Base-by-base conservation (phyloP, 2,329 filamentous ascomycete species). In the Hymenoscyphus linearis region DNA sequence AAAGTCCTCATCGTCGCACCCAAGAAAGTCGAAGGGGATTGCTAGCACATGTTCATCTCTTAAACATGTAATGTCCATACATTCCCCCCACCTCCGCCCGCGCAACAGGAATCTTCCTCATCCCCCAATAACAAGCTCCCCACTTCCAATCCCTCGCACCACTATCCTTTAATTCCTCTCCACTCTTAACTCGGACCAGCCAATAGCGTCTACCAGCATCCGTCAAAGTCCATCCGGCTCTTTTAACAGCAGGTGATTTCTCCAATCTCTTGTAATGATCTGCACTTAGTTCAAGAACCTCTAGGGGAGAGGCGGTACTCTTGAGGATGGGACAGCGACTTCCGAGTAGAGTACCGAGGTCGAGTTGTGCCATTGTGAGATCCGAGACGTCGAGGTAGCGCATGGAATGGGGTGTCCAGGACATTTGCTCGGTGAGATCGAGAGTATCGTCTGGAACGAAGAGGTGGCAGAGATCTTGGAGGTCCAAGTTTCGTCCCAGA, bases 51-150 rank as follows among this genome's bases (percentile, higher is more conserved):
- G 13, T 37, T 58, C 44, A 58, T 58, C 68, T 59, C 70, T 82
- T 82, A 69, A 83, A 84, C 78, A 83, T 83, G 68, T 84, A 84
- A 70, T 82, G 80, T 47, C 80, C 82, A 69, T 84, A 84, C 69
- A 84, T 78, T 3, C 82, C 82, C 26, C 81, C 81, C 5, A 84
- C 81, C 61, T 85, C 82, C 9, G 80, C 79, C 37, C 79, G 74
- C 14, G 78, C 80, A 64, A 85, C 78, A 2, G 82, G 81, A 27
- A 83, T 74, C 72, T 85, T 95, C 65, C 89, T 82, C 85, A 92
- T 92, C 40, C 90, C 90, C 90, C 90, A 93, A 77, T 86, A 90
- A 68, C 85, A 84, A 55, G 90, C 90, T 35, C 90, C 90, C 87
- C 91, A 89, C 78, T 95, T 95, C 90, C 90, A 95, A 69, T 78